Evolutionary conservation across 2,329 filamentous ascomycete species (phyloP), one percentile per base, ranked within the genome.

Genomic region (Massarina eburnea): DNA sequence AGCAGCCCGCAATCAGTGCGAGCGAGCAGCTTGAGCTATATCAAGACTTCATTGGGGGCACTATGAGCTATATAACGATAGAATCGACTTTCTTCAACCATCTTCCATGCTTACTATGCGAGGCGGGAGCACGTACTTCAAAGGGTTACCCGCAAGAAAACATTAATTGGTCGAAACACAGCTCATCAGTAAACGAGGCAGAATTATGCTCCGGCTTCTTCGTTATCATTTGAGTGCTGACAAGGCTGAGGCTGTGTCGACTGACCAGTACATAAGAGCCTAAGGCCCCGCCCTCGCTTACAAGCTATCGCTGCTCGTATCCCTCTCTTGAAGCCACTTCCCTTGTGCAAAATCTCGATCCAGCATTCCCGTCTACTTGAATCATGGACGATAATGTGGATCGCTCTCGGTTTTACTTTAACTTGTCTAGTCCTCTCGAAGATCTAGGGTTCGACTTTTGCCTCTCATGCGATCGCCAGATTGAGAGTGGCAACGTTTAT

Each of bases 211-310:
- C 19, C 33, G 12, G 15, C n/a, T n/a, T 21, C 33, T 4, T 18
- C 4, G 19, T 35, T 18, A 8, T 19, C 17, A 35, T 35, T 35
- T 20, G 20, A 7, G n/a, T 22, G 5, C 7, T 6, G 20, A 40
- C 38, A 17, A 40, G 24, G 38, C 38, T 30, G 38, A 30, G 38
- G 38, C 26, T 30, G 22, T 29, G 38, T 22, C 21, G 22, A 40
- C 26, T 37, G 35, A 37, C 22, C 10, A 24, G 12, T 20, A 26
- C 21, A 30, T 30, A 30, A 30, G 21, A 38, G 10, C 6, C 18
- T 12, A 3, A 24, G 7, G 26, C 35, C 19, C 35, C 35, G 35
- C 35, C 21, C 4, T 38, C 35, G 21, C 17, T n/a, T n/a, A n/a
- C 12, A 33, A 7, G 6, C 6, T n/a, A 18, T 33, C 30, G 17